Base-by-base conservation (phyloP, 2,329 filamentous ascomycete genomes). In the Ophiostoma novo-ulmi region DNA sequence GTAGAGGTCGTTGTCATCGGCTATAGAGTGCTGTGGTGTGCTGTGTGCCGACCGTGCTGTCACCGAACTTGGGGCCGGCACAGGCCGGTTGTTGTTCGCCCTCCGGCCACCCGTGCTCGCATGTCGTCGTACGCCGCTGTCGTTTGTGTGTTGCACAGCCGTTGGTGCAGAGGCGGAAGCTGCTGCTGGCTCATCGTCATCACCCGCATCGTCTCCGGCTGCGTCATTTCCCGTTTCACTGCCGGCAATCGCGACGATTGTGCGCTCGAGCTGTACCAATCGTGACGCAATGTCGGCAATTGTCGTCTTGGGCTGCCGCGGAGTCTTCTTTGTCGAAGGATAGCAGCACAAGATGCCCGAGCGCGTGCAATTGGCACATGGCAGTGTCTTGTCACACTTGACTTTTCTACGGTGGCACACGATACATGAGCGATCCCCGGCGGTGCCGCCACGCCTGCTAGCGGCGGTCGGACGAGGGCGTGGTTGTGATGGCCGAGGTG, bases 361-460 rank as follows among this genome's bases (percentile, higher is more conserved):
- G 4, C 74, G 72, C 14, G 70, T 70, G 70, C 75, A 75, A n/a
- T 73, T 74, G 64, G 72, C 70, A 36, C 75, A 76, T 0, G 75
- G 75, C 31, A 73, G 14, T 6, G 71, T 71, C 74, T 75, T 76
- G 72, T 76, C 75, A 70, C 75, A 76, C n/a, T 72, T 73, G 48
- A 76, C 75, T 68, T 76, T 76, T 35, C 75, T 71, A 0, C 72
- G 71, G 69, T 76, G 75, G 69, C 75, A 76, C 13, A 76, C 70
- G n/a, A 75, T 70, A 70, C 75, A 76, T 0, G 75, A 76, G 36
- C 75, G 72, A 55, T 76, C 74, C 3, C 69, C 36, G 1, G 48
- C 31, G n/a, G 65, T 39, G 17, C 36, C 65, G 26, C 65, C 36
- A 11, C 65, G 65, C 13, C 65, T 22, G n/a, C 65, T 11, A 14